Conservation (phyloP, 176 grass and related monocot species). For the Tuctoria greenei region DNA sequence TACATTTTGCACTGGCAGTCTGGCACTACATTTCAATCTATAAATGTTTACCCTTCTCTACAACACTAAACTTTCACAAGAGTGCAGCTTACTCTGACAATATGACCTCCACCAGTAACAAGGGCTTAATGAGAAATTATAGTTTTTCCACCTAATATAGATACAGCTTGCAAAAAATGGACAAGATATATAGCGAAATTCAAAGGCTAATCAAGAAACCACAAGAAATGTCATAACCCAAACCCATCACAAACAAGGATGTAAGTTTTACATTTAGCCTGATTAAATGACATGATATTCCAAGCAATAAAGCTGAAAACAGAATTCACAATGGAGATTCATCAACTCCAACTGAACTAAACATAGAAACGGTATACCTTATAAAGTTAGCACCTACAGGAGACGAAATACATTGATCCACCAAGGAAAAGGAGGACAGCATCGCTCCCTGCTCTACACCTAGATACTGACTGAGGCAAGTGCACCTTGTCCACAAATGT, state of each 20-base stretch:
- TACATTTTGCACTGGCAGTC: not conserved
- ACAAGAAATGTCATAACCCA: not conserved
- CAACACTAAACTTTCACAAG: not conserved
- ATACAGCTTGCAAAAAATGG: not conserved
- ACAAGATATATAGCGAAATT: not conserved
- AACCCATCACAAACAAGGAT: not conserved
- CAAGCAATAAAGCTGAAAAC: not conserved
- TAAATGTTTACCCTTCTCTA: not conserved
- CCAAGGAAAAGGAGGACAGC: slow-evolving; percentile 28
- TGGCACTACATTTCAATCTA: not conserved
- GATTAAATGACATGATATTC: slow-evolving; percentile 1
- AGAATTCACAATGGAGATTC: slow-evolving; percentile 10
- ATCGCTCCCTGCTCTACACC: slow-evolving; percentile 36
- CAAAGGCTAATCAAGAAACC: slow-evolving; percentile 4
- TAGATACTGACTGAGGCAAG: slow-evolving; percentile 37
- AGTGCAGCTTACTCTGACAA: not conserved
- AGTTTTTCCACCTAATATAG: not conserved
- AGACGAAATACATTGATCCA: slow-evolving; percentile 33
- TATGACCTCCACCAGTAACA: not conserved
- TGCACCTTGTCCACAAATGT: slow-evolving; percentile 36
- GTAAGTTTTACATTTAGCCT: not conserved
- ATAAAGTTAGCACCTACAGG: slow-evolving; percentile 57
- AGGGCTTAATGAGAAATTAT: not conserved
- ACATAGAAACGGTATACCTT: slow-evolving; percentile 39
- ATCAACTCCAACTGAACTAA: slow-evolving; percentile 23